Evolutionary conservation across 2,329 filamentous ascomycete species (phyloP).

Genomic region (Neofusicoccum parvum): DNA sequence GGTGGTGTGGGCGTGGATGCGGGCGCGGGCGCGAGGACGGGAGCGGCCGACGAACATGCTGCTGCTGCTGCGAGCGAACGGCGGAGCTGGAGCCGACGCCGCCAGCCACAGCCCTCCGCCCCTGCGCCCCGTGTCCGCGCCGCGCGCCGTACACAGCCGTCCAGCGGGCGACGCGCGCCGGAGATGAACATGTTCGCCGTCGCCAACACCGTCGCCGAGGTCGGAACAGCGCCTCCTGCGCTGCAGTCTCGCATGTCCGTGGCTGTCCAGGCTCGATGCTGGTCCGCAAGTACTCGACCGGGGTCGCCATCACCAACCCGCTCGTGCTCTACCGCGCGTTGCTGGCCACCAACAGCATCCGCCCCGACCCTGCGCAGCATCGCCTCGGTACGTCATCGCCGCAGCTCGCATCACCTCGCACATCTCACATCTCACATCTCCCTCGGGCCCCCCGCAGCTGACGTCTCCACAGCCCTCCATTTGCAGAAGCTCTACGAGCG

Average conservation of each 20-base stretch:
- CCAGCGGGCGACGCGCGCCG: not conserved
- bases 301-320: conserved; percentile 63
- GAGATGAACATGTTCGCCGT: conserved; percentile 12
- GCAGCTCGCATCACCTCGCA: not conserved
- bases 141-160: not conserved
- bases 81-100: not conserved
- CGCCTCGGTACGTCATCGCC: conserved; percentile 50
- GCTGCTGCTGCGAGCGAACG: no score
- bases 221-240: conserved; percentile 4
- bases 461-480: conserved; percentile 61
- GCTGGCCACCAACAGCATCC: conserved; percentile 66
- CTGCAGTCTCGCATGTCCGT: not conserved
- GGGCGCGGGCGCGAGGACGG: not conserved
- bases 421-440: not conserved
- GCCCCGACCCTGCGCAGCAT: conserved; percentile 72
- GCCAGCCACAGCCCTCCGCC: no score
- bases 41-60: not conserved
- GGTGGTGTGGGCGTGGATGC: not conserved
- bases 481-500: conserved; percentile 75
- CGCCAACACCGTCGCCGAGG: conserved; percentile 15
- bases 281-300: conserved; percentile 28
- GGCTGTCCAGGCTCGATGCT: conserved; percentile 9
- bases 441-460: conserved; percentile 26
- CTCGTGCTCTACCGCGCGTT: conserved; percentile 75
- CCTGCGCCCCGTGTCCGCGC: not conserved